These are phyloP conservation scores for Gossypium stocksii DNA, from an alignment of 345 rosid species.

Conservation along the genomic window DNA sequence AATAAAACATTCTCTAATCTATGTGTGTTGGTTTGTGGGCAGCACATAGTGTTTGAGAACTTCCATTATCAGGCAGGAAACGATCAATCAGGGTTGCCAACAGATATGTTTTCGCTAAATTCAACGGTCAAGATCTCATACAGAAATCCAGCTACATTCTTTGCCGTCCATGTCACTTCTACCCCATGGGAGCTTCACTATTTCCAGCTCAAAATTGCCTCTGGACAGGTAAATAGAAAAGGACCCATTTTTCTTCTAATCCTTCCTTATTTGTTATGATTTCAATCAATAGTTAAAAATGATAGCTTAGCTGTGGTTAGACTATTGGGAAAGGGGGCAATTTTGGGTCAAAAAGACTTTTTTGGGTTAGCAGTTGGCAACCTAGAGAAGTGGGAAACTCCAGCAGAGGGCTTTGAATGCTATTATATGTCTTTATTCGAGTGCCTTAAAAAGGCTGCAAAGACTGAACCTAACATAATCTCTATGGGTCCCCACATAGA, in stretches of 20 bases:
- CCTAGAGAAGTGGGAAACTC: conserved; percentile 17
- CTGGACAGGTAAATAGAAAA: conserved; percentile 57
- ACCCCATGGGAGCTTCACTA: conserved; percentile 68
- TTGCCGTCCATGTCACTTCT: conserved; percentile 86
- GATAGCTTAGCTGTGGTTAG: conserved; percentile 3
- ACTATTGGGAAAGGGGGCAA: neutral
- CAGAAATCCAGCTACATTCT: conserved; percentile 78
- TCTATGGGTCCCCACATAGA: neutral
- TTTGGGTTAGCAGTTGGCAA: neutral
- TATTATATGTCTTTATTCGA: conserved; percentile 16
- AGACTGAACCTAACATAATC: neutral
- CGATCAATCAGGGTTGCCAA: conserved; percentile 77
- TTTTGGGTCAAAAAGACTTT: neutral
- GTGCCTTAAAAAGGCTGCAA: conserved; percentile 27
- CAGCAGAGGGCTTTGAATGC: conserved; percentile 1
- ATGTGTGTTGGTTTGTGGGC: conserved; percentile 20
- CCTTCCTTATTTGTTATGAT: neutral
- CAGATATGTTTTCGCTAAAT: conserved; percentile 87
- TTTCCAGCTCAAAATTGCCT: conserved; percentile 71
- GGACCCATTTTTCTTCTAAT: neutral
- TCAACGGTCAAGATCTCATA: conserved; percentile 85
- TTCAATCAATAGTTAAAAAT: conserved; percentile 6
- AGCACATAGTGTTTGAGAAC: conserved; percentile 78
- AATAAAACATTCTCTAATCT: conserved; percentile 9
- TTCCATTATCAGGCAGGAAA: conserved; percentile 85